Percentiles rank a stretch among this genome's conserved stretches.
Conservation (phyloP, 2,329 filamentous ascomycete genomes). For the Penicillium freii region DNA sequence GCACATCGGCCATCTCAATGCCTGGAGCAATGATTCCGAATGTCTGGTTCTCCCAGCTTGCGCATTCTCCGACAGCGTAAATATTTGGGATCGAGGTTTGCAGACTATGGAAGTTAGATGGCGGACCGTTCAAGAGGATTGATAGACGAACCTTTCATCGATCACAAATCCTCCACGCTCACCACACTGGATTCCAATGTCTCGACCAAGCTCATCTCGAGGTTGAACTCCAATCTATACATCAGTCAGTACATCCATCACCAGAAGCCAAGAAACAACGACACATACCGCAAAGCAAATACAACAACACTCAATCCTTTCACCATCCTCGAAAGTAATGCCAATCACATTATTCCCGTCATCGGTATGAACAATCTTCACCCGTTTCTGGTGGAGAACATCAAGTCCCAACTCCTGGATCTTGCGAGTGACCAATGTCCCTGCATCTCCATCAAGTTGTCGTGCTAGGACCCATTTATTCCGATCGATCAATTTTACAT, state of each 20-base stretch:
- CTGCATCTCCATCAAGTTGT: slow-evolving; percentile 79
- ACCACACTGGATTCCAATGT: slow-evolving; percentile 68
- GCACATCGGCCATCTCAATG: slow-evolving; percentile 87
- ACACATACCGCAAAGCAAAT: slow-evolving; percentile 72
- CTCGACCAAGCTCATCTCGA: slow-evolving; percentile 71
- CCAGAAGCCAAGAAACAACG: not conserved
- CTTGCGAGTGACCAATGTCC: slow-evolving; percentile 76
- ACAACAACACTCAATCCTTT: slow-evolving; percentile 71
- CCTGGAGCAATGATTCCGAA: slow-evolving; percentile 88
- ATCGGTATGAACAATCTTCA: slow-evolving; percentile 69
- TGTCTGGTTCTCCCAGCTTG: slow-evolving; percentile 81
- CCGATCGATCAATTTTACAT: slow-evolving; percentile 76
- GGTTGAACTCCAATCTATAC: slow-evolving; percentile 72
- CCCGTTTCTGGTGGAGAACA: slow-evolving; percentile 72
- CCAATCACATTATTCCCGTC: slow-evolving; percentile 67
- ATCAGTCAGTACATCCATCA: not conserved
- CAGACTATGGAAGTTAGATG: slow-evolving; percentile 42
- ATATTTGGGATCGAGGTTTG: slow-evolving; percentile 69
- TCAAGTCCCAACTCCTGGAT: slow-evolving; percentile 76
- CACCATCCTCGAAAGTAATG: slow-evolving; percentile 76
- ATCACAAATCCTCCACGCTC: slow-evolving; percentile 70
- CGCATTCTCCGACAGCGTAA: slow-evolving; percentile 88
- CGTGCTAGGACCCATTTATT: slow-evolving; percentile 79
- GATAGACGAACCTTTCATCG: slow-evolving; percentile 35
- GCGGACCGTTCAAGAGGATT: not conserved